Evolutionary conservation across 2,329 filamentous ascomycete genomes (phyloP).

Genomic region (Cordyceps farinosa): DNA sequence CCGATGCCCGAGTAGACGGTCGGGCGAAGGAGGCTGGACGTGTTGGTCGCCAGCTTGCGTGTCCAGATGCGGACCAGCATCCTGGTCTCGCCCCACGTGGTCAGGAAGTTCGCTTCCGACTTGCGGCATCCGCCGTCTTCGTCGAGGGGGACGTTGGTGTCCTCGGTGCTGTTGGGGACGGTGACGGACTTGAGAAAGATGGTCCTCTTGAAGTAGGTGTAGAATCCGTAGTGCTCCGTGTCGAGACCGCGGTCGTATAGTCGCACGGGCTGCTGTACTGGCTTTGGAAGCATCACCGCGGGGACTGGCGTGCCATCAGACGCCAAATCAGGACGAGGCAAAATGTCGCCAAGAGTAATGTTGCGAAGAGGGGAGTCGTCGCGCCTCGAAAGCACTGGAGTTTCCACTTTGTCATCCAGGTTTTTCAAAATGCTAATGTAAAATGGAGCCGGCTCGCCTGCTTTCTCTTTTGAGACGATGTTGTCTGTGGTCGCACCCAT

Average conservation of each 20-base stretch:
- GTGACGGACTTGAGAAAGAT: constrained; percentile 70
- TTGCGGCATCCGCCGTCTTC: constrained; percentile 52
- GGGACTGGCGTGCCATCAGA: constrained; percentile 69
- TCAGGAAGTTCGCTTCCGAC: constrained; percentile 51
- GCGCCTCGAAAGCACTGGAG: constrained; percentile 26
- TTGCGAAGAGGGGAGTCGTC: constrained; percentile 22
- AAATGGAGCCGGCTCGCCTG: constrained; percentile 84
- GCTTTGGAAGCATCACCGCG: constrained; percentile 67
- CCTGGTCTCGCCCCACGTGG: constrained; percentile 58
- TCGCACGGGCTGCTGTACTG: constrained; percentile 72
- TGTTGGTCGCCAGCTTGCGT: constrained; percentile 40
- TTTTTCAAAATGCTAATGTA: constrained; percentile 70
- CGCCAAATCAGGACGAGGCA: constrained; percentile 62
- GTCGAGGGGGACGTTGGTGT: constrained; percentile 45
- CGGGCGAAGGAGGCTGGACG: constrained; percentile 36
- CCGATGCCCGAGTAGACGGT: constrained; percentile 27
- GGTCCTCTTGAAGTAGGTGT: constrained; percentile 83
- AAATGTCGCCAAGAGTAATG: constrained; percentile 36
- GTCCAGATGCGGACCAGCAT: constrained; percentile 67
- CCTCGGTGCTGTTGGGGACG: constrained; percentile 42
- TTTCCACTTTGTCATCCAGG: constrained; percentile 32
- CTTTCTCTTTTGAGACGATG: constrained; percentile 62
- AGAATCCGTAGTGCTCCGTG: constrained; percentile 91
- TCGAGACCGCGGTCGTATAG: constrained; percentile 78
- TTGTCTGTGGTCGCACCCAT: constrained; percentile 82